Percentiles rank a stretch among this genome's conserved stretches.
phyloP scores from a whole-genome alignment of 2,329 filamentous ascomycete genomes.

The Colletotrichum godetiae region DNA sequence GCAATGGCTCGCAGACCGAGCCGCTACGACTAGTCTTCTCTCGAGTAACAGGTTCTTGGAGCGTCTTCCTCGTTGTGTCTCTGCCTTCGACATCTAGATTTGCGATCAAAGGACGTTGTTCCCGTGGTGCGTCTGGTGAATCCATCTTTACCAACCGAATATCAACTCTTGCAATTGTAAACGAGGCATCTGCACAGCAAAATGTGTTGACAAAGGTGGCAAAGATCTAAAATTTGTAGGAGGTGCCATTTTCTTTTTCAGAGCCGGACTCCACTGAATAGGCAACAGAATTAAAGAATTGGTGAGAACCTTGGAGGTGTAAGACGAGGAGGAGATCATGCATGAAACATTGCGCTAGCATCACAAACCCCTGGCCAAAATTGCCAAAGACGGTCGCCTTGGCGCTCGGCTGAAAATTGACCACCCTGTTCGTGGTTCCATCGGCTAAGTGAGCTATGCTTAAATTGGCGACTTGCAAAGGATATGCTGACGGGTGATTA shows the following conservation, averaged over 20 bases:
- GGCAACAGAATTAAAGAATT: not conserved
- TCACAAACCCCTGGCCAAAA: not conserved
- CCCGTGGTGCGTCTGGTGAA: not conserved
- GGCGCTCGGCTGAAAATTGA: not conserved
- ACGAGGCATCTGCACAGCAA: not conserved
- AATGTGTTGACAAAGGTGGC: no score
- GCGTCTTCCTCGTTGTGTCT: not conserved
- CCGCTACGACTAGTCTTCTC: not conserved
- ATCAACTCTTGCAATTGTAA: not conserved
- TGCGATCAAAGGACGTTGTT: not conserved
- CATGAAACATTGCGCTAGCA: not conserved
- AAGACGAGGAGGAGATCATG: not conserved
- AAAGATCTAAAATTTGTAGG: no score
- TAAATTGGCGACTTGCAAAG: not conserved
- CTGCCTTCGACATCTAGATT: not conserved
- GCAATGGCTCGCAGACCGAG: not conserved
- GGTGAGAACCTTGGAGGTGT: not conserved
- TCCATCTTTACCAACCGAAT: not conserved
- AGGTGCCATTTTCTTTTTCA: not conserved
- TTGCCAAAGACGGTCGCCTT: not conserved
- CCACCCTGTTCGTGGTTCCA: not conserved
- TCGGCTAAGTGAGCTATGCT: not conserved
- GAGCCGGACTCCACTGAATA: not conserved
- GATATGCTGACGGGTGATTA: not conserved
- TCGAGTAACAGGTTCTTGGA: not conserved